A percentile compares a stretch with the other conserved stretches of the same genome.
These are phyloP conservation scores for Picea engelmannii DNA, from an alignment of 83 land plant genomes.

Conservation along the genomic window DNA sequence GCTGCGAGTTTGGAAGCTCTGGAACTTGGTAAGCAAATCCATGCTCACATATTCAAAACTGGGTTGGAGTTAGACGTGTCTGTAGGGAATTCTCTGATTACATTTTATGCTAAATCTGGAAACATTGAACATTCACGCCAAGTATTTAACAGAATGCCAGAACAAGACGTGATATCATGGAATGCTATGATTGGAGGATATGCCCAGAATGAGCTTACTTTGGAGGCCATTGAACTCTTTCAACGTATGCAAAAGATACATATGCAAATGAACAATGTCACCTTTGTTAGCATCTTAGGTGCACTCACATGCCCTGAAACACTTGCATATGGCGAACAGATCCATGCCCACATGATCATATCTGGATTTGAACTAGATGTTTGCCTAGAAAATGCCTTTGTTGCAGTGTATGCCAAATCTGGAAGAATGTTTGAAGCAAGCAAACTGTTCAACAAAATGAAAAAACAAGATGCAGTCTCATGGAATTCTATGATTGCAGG, in stretches of 20 bases:
- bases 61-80: slow-evolving; percentile 54
- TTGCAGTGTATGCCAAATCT: slow-evolving; percentile 36
- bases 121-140: slow-evolving; percentile 4
- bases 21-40: slow-evolving; percentile 58
- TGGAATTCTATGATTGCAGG: slow-evolving; percentile 37
- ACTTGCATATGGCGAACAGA: neutral
- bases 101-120: slow-evolving; percentile 26
- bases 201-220: neutral
- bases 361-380: slow-evolving; percentile 19
- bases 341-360: slow-evolving; percentile 11
- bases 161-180: neutral
- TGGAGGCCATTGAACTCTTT: slow-evolving; percentile 11
- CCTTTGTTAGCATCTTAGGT: slow-evolving; percentile 12
- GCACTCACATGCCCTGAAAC: slow-evolving; percentile 7
- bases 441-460: slow-evolving; percentile 2
- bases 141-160: neutral
- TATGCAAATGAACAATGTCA: neutral
- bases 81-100: slow-evolving; percentile 52
- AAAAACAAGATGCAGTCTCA: slow-evolving; percentile 17
- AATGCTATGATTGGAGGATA: slow-evolving; percentile 4
- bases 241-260: neutral
- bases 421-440: slow-evolving; percentile 22
- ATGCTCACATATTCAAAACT: slow-evolving; percentile 57
- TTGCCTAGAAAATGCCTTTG: slow-evolving; percentile 21
- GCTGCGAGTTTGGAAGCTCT: slow-evolving; percentile 54